Evolutionary conservation across 495 filamentous ascomycete genomes (phyloP).

Genomic region (Penicillium lagena): DNA sequence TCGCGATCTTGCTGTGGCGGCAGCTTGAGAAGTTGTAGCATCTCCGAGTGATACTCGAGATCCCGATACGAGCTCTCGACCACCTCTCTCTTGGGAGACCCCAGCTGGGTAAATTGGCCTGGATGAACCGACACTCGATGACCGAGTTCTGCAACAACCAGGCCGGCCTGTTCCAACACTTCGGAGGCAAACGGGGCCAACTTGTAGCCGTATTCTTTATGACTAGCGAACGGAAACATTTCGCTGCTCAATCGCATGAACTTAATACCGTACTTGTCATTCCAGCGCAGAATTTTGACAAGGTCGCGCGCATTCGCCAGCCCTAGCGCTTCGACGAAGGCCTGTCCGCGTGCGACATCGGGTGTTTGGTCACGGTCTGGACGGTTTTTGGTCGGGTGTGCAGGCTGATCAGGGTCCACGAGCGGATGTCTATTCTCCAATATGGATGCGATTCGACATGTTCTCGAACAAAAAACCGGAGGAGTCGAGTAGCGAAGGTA

Average conservation of each 20-base stretch:
- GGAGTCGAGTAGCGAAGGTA: constrained; percentile 84
- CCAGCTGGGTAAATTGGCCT: constrained; percentile 89
- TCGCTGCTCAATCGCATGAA: constrained; percentile 90
- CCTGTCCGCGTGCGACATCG: constrained; percentile 53
- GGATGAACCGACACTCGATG: constrained; percentile 89
- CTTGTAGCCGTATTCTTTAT: constrained; percentile 80
- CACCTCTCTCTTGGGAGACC: constrained; percentile 68
- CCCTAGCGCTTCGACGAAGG: constrained; percentile 70
- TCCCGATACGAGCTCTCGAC: constrained; percentile 72
- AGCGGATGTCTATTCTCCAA: constrained; percentile 83
- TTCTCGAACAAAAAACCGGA: constrained; percentile 84
- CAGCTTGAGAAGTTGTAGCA: constrained; percentile 71
- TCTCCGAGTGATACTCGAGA: constrained; percentile 83
- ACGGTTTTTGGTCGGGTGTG: constrained; percentile 75
- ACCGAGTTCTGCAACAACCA: constrained; percentile 69
- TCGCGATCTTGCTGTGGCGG: constrained; percentile 78
- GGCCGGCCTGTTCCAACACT: constrained; percentile 69
- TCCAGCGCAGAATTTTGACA: constrained; percentile 83
- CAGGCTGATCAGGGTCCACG: constrained; percentile 63
- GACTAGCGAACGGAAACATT: constrained; percentile 95
- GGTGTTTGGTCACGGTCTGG: constrained; percentile 66
- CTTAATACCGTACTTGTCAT: constrained; percentile 86
- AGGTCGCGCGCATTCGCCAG: constrained; percentile 80
- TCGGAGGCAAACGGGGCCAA: constrained; percentile 81
- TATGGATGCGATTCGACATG: constrained; percentile 86